Evolutionary conservation across 306 rosid genomes (phyloP), one percentile per base, ranked within the genome.

Genomic region (Vigna radiata): DNA sequence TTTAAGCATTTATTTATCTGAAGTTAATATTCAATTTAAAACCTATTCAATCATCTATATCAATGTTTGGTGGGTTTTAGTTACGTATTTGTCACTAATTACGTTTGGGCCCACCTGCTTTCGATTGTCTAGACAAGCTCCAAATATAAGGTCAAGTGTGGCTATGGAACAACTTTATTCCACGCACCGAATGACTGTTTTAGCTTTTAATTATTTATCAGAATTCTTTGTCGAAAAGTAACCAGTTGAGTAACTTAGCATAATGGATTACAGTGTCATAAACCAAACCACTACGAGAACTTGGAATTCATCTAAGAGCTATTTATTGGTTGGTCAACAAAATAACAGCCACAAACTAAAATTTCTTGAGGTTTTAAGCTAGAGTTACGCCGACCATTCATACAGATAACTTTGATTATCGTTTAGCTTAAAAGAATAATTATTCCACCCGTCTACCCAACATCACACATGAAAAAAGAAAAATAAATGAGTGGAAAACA

Each of bases 201-300:
- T 54, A 74, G 76, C 84, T 79, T 75, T 81, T 84, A 56, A 73
- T 82, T 55, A 82, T 83, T 78, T 74, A 46, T 29, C 58, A 72
- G 78, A 27, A 62, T 80, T 76, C 84, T 83, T 89, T 84, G 91
- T 84, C 91, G 83, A 83, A 86, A 88, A 70, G 79, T 47, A 78
- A 67, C 75, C 76, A 14, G 84, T 79, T 48, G 31, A 43, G 86
- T 77, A 76, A 72, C 76, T 74, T 54, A 25, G 63, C 83, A 61
- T 83, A 58, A 70, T 81, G 58, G 81, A 60, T 75, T 66, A 79
- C 73, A 67, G 84, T 85, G 72, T 53, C 50, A 82, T 47, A 21
- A 80, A 61, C 73, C 81, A 21, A 80, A 61, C 73, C 81, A 80
- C 74, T 67, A 58, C 61, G 55, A 23, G 0, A 48, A 43, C 46